phyloP scores from a whole-genome alignment of 371 early-diverging fungal genomes.

The Lichtheimia ramosa region DNA sequence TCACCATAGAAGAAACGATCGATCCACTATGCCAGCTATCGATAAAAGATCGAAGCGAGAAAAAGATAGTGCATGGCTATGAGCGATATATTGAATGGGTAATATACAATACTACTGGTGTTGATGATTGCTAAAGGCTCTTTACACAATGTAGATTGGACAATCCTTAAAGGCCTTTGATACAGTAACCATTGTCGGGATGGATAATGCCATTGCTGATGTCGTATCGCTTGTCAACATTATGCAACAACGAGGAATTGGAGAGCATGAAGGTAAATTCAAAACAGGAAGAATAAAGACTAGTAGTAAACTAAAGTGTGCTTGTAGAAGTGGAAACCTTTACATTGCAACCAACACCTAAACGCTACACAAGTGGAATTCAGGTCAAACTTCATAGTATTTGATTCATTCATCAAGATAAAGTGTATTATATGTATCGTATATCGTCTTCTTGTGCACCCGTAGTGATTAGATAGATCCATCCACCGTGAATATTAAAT shows the following conservation, averaged over 20 bases:
- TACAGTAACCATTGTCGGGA: slow-evolving; percentile 38
- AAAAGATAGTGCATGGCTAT: slow-evolving; percentile 33
- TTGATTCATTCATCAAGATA: neutral
- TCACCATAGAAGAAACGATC: slow-evolving; percentile 38
- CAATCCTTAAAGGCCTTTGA: slow-evolving; percentile 29
- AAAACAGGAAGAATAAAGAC: neutral
- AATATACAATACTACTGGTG: neutral
- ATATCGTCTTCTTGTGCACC: no score
- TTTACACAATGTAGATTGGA: slow-evolving; percentile 20
- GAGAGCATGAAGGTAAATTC: slow-evolving; percentile 37
- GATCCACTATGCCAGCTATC: slow-evolving; percentile 27
- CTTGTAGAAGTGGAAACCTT: slow-evolving; percentile 38
- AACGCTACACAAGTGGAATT: slow-evolving; percentile 29
- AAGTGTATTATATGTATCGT: neutral
- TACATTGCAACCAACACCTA: slow-evolving; percentile 24
- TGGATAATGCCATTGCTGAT: slow-evolving; percentile 42
- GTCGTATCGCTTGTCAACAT: slow-evolving; percentile 39
- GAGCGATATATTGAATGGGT: slow-evolving; percentile 46
- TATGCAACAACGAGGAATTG: slow-evolving; percentile 35
- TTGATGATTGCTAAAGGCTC: neutral
- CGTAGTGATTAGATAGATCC: no score
- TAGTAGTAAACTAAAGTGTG: neutral
- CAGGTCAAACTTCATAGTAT: slow-evolving; percentile 33
- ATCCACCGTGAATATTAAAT: no score
- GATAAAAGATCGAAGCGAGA: slow-evolving; percentile 1